These are phyloP conservation scores for Cercospora sp. DNA, from an alignment of 2,329 filamentous ascomycete species.

Conservation along the genomic window DNA sequence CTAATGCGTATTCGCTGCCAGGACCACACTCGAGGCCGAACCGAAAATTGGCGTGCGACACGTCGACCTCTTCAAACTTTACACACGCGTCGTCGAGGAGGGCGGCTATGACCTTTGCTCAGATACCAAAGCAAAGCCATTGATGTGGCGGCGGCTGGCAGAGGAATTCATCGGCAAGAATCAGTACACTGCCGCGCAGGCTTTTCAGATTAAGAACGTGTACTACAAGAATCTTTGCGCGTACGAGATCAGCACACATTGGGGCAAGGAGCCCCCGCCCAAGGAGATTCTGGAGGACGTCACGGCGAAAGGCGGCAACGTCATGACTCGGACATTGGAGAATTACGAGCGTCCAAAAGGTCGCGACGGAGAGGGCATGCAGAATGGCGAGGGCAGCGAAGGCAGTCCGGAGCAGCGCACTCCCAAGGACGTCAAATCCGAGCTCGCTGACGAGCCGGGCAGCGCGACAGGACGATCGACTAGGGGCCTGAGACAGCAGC, in stretches of 20 bases:
- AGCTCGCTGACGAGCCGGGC: slow-evolving; percentile 52
- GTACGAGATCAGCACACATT: slow-evolving; percentile 77
- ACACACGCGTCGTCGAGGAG: slow-evolving; percentile 71
- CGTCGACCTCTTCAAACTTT: slow-evolving; percentile 76
- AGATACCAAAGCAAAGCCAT: slow-evolving; percentile 68
- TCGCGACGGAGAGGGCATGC: slow-evolving; percentile 49
- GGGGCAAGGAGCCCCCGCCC: slow-evolving; percentile 78
- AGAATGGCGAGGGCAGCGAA: slow-evolving; percentile 57
- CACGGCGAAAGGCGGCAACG: slow-evolving; percentile 75
- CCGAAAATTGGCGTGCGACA: slow-evolving; percentile 77
- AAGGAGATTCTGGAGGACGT: slow-evolving; percentile 82
- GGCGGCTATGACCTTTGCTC: slow-evolving; percentile 83
- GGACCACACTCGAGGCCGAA: slow-evolving; percentile 73
- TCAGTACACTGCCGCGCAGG: slow-evolving; percentile 75
- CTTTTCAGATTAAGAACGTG: slow-evolving; percentile 80
- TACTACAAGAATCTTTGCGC: slow-evolving; percentile 86
- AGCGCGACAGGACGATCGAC: slow-evolving; percentile 39
- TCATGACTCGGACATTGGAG: slow-evolving; percentile 76
- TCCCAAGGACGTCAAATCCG: slow-evolving; percentile 54
- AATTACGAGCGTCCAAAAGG: slow-evolving; percentile 62
- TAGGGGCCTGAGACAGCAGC: slow-evolving; percentile 65
- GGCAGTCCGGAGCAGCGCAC: slow-evolving; percentile 48
- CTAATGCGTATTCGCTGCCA: slow-evolving; percentile 38
- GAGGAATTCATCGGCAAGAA: slow-evolving; percentile 73
- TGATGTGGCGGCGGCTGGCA: slow-evolving; percentile 80